Percentiles rank a stretch among this genome's conserved stretches.
These are phyloP conservation scores for Botryotinia narcissicola DNA, from an alignment of 2,329 filamentous ascomycete genomes.

Conservation along the genomic window DNA sequence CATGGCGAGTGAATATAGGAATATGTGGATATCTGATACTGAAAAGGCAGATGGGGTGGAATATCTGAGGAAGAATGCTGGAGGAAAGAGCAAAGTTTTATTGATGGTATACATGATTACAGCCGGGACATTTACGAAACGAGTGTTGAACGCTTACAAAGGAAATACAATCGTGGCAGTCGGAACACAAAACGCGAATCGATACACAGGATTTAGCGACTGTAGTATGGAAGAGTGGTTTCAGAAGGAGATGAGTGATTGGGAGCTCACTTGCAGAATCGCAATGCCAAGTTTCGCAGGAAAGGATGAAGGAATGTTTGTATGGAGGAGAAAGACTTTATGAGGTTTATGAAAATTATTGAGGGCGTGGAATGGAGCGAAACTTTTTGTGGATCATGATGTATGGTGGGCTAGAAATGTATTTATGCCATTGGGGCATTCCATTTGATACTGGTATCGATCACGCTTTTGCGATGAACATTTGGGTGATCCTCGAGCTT, in stretches of 20 bases:
- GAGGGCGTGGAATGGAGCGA: too few species aligned
- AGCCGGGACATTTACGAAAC: slow-evolving; percentile 62
- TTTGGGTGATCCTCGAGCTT: background rate
- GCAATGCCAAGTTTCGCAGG: slow-evolving; percentile 71
- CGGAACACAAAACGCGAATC: slow-evolving; percentile 71
- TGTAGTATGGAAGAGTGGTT: slow-evolving; percentile 67
- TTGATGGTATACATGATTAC: slow-evolving; percentile 71
- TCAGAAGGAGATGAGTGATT: slow-evolving; percentile 53
- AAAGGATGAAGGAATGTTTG: slow-evolving; percentile 72
- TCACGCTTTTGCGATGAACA: background rate
- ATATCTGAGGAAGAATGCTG: slow-evolving; percentile 52
- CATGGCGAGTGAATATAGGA: slow-evolving; percentile 65
- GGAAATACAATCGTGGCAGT: slow-evolving; percentile 68
- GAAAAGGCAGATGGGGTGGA: slow-evolving; percentile 57
- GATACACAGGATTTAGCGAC: slow-evolving; percentile 67
- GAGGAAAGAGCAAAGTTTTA: slow-evolving; percentile 57
- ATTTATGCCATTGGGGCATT: background rate
- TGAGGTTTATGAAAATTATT: background rate
- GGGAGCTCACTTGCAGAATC: slow-evolving; percentile 61
- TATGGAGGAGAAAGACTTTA: slow-evolving; percentile 43
- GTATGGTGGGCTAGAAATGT: background rate
- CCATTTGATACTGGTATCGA: background rate
- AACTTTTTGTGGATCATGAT: background rate
- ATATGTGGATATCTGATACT: slow-evolving; percentile 67
- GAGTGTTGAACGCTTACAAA: slow-evolving; percentile 58